Percentiles rank a stretch among this genome's conserved stretches.
Conservation (phyloP, 2,329 filamentous ascomycete genomes). For the Ophiostoma australiae region DNA sequence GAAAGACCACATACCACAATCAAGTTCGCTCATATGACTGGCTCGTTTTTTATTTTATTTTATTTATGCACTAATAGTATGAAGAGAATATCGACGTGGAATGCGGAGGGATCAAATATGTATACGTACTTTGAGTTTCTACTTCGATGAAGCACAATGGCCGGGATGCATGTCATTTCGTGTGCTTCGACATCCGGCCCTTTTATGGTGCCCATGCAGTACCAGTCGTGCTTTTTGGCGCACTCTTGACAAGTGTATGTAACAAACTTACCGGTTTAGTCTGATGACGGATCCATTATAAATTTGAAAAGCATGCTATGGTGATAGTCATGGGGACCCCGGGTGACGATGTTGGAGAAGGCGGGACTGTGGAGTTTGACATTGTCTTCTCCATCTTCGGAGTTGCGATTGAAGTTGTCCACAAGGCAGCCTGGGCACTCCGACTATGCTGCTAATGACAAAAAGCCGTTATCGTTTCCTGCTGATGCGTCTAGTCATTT, state of each 20-base stretch:
- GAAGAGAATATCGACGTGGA: background rate
- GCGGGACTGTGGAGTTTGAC: background rate
- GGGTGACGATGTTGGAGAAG: background rate
- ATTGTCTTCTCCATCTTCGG: background rate
- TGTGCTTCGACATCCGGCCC: slow-evolving; percentile 5
- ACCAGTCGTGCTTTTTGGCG: background rate
- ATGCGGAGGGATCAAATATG: no score
- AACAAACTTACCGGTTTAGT: background rate
- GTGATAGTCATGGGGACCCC: background rate
- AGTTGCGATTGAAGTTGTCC: background rate
- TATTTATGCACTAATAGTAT: background rate
- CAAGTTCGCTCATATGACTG: no score
- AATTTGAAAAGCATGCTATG: background rate
- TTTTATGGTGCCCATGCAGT: slow-evolving; percentile 9
- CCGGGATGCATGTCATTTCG: background rate
- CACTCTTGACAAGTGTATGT: background rate
- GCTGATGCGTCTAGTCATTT: background rate
- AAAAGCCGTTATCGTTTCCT: background rate
- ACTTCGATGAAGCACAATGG: background rate
- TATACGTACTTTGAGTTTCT: background rate
- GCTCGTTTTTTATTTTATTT: background rate
- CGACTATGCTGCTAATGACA: background rate
- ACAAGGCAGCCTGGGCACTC: background rate
- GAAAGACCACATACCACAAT: no score
- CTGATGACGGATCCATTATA: background rate